These are phyloP conservation scores for Keqinozyma sinolaborantium DNA, from an alignment of 1,139 yeast species.

Conservation along the genomic window DNA sequence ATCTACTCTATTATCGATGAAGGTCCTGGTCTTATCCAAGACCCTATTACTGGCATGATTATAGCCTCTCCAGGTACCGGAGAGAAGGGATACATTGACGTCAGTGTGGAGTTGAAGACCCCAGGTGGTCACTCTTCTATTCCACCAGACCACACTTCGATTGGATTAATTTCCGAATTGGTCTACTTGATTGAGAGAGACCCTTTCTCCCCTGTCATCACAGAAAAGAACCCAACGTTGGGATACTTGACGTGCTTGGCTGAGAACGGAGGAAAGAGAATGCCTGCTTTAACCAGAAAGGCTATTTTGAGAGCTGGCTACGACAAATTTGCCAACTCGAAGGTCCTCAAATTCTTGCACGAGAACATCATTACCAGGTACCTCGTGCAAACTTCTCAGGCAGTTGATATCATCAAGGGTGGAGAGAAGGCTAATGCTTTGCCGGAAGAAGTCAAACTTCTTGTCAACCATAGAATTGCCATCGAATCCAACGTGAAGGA, in stretches of 20 bases:
- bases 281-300: constrained; percentile 19
- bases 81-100: constrained; percentile 40
- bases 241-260: constrained; percentile 25
- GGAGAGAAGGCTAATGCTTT: constrained; percentile 41
- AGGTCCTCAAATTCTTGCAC: constrained; percentile 17
- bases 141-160: constrained; percentile 46
- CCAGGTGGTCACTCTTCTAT: constrained; percentile 46
- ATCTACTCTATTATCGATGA: constrained; percentile 40
- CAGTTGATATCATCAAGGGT: constrained; percentile 32
- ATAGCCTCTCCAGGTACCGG: constrained; percentile 38
- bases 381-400: constrained; percentile 33
- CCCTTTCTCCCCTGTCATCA: constrained; percentile 30
- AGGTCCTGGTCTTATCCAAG: constrained; percentile 32
- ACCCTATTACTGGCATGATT: constrained; percentile 25
- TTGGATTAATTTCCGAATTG: constrained; percentile 42
- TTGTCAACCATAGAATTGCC: constrained; percentile 35
- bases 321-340: constrained; percentile 28
- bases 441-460: constrained; percentile 32
- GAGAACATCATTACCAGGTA: constrained; percentile 18
- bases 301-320: constrained; percentile 31
- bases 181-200: constrained; percentile 34
- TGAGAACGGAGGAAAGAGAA: constrained; percentile 20
- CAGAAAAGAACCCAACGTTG: constrained; percentile 29
- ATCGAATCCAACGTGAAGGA: constrained; percentile 22
- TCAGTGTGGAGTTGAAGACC: constrained; percentile 29